Evolutionary conservation across 2,329 filamentous ascomycete species (phyloP), one percentile per base, ranked within the genome.

Genomic region (Juglanconis oblonga): DNA sequence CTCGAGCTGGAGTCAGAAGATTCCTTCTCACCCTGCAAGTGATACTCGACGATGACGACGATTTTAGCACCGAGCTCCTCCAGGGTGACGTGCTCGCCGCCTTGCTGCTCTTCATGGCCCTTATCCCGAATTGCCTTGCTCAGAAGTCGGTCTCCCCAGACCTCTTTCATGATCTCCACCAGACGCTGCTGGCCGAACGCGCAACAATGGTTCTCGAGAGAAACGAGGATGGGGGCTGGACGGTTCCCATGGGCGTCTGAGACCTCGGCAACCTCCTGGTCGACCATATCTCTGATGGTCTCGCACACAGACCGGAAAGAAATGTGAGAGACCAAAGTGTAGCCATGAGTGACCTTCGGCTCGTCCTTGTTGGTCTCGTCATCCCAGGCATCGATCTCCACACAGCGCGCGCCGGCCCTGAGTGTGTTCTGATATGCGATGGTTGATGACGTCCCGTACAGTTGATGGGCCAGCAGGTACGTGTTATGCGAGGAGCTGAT

Each of bases 341-440:
- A 89, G 1, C 87, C 87, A 67, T 90, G 87, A 0, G 87, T 90
- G 55, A 89, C 87, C 68, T 88, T 89, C 4, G 87, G 87, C 69
- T 89, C 87, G 9, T 85, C 79, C 44, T 73, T 73, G 66, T 88
- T 71, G 8, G 85, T 81, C 42, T 81, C 76, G 52, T 87, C 79
- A 66, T 90, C 87, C 88, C 87, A 91, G 1, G 85, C 88, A 67
- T 90, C 87, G 57, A 90, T 90, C 72, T 91, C 88, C 42, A 91
- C 87, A 66, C 88, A 91, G 6, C 88, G 78, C 2, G 86, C 86
- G 1, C 87, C 88, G 0, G 85, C 83, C 35, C 73, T 76, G 14
- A 91, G 74, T 0, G 86, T 85, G 5, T 79, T 84, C 66, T 86
- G 80, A 68, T 91, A 91, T 0, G 86, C 87, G 4, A 78, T 75